Evolutionary conservation across 495 filamentous ascomycete genomes (phyloP).

Genomic region (Zalerion maritima): DNA sequence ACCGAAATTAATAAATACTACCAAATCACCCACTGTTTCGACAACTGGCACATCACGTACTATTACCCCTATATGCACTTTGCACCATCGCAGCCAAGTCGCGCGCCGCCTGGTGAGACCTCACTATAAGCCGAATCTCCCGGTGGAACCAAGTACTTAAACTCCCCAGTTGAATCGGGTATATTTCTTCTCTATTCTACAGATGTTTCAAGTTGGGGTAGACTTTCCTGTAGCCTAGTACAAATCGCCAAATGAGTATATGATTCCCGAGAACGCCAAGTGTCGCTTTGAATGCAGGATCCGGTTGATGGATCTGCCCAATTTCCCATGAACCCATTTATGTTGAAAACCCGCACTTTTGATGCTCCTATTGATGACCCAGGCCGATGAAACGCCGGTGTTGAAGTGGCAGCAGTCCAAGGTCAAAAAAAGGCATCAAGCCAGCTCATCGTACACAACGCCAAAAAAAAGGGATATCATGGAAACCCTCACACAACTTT

Average conservation of each 20-base stretch:
- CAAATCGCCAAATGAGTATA: constrained; percentile 1
- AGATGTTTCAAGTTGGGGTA: background rate
- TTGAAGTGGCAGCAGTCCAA: constrained; percentile 24
- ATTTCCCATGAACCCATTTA: constrained; percentile 16
- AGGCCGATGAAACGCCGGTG: constrained; percentile 32
- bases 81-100: no score
- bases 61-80: no score
- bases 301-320: constrained; percentile 32
- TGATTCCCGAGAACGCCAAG: constrained; percentile 14
- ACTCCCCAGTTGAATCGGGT: constrained; percentile 7
- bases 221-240: constrained; percentile 2
- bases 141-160: no score
- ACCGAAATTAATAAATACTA: no score
- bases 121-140: no score
- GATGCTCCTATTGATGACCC: constrained; percentile 18
- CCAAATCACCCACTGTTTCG: no score
- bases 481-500: background rate
- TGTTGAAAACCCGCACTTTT: constrained; percentile 23
- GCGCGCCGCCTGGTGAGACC: no score
- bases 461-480: background rate
- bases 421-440: constrained; percentile 7
- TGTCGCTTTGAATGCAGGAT: constrained; percentile 18
- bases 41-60: no score
- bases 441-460: constrained; percentile 6
- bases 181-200: constrained; percentile 1